Conservation (phyloP, 2,329 filamentous ascomycete species). For the Verticillium longisporum region DNA sequence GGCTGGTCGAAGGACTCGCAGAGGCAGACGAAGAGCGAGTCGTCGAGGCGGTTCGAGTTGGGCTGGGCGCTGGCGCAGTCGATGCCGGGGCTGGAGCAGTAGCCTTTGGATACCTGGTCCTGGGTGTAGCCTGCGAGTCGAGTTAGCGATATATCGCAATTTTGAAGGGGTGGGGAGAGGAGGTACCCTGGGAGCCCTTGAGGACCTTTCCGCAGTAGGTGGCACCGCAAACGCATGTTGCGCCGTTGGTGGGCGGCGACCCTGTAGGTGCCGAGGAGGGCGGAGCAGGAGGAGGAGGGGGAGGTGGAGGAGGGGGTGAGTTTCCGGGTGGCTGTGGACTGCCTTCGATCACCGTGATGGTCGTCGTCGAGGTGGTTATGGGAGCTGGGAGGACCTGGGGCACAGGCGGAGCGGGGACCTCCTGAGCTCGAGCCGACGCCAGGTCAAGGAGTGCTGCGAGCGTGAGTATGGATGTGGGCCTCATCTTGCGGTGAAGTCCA, state of each 20-base stretch:
- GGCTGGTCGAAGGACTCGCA: slow-evolving; percentile 24
- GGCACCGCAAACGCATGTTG: slow-evolving; percentile 33
- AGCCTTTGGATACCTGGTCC: slow-evolving; percentile 24
- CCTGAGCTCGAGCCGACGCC: slow-evolving; percentile 6
- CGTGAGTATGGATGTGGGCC: background rate
- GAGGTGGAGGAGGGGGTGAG: background rate
- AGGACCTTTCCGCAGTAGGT: slow-evolving; percentile 33
- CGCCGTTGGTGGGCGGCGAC: slow-evolving; percentile 14
- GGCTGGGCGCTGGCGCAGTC: slow-evolving; percentile 23
- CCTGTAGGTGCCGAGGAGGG: background rate
- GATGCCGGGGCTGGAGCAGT: slow-evolving; percentile 29
- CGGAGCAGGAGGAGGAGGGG: background rate
- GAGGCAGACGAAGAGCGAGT: slow-evolving; percentile 30
- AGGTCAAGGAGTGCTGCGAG: slow-evolving; percentile 2
- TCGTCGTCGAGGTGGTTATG: slow-evolving; percentile 3
- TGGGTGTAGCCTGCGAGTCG: slow-evolving; percentile 5
- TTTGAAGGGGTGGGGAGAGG: background rate
- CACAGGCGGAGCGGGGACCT: slow-evolving; percentile 1
- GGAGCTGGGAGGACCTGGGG: background rate
- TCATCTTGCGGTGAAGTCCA: background rate
- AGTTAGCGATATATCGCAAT: background rate
- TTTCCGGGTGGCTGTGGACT: background rate
- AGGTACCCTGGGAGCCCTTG: slow-evolving; percentile 14
- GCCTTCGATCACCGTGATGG: slow-evolving; percentile 5
- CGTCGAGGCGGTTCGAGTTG: slow-evolving; percentile 17